Conservation (phyloP, 352 stramenopile genomes). For the Thraustotheca clavata region DNA sequence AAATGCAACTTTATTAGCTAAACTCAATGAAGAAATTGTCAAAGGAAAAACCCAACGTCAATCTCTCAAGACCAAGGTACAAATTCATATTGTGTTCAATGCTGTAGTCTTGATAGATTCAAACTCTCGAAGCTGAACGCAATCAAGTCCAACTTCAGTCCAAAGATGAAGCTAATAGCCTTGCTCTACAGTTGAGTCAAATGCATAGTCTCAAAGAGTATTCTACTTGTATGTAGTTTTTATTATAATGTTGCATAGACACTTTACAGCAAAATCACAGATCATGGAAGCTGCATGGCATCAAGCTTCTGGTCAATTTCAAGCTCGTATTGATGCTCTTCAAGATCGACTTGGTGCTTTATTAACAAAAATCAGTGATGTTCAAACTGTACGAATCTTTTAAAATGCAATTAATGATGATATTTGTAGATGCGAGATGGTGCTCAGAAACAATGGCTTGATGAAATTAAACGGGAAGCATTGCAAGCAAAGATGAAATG, state of each 20-base stretch:
- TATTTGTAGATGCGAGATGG: not conserved
- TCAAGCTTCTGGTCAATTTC: not conserved
- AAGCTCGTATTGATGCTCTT: not conserved
- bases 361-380: not conserved
- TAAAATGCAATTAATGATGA: not conserved
- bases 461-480: not conserved
- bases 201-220: slow-evolving; percentile 12
- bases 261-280: not conserved
- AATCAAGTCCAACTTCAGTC: not conserved
- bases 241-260: not conserved
- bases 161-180: not conserved
- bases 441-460: not conserved
- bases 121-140: slow-evolving; percentile 3
- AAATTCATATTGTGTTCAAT: not conserved
- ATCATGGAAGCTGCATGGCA: not conserved
- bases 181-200: not conserved
- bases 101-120: not conserved
- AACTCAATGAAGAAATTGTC: not conserved
- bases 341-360: not conserved
- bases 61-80: not conserved
- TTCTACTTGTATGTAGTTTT: not conserved
- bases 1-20: not conserved
- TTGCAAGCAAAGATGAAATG: slow-evolving; percentile 11
- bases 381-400: not conserved
- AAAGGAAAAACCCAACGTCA: not conserved